Base-by-base conservation (phyloP, 495 filamentous ascomycete species). In the Neurospora sp. region DNA sequence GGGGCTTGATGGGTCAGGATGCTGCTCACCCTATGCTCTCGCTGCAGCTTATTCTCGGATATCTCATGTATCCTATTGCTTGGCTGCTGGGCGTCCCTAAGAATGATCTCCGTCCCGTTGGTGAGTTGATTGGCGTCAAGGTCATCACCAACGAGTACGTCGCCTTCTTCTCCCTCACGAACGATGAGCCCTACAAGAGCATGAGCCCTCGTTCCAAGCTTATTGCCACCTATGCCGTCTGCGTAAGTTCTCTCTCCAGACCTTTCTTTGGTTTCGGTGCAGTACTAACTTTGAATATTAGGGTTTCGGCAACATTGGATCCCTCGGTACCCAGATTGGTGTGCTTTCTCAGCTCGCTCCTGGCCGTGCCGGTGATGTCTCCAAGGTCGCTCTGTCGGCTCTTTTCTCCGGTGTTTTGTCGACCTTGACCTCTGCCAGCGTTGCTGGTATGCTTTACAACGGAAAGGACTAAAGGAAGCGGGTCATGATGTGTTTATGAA, bases 181-280 rank as follows among this genome's bases (percentile, higher is more conserved):
- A 94, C 77, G 84, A 88, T 40, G 81, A 81, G 22, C 84, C 93
- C 71, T 95, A 77, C 70, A 72, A 81, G 6, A 75, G 78, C 10
- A 84, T 97, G 73, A 89, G 88, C 10, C 81, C 88, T 10, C 92
- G 94, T 45, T 92, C 91, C 9, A 87, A 85, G 39, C 86, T 91
- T 73, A 94, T 98, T 76, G 94, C 94, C 20, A 95, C 91, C 0
- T 98, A 97, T 96, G 74, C 95, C 91, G 69, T 89, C 92, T 20
- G 87, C 95, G 40, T 91, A 91, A 76, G 94, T 97, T 71, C 37
- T 31, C 5, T 18, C 35, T 27, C 7, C 45, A 40, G 20, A 44
- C 1, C 18, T 2, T 27, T 31, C 41, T 22, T 22, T 12, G 35
- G 18, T 37, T 71, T 31, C 5, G 3, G 12, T 3, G 0, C 5